These are phyloP conservation scores for Entomortierella beljakovae DNA, from an alignment of 192 early-diverging fungal genomes.

Conservation along the genomic window DNA sequence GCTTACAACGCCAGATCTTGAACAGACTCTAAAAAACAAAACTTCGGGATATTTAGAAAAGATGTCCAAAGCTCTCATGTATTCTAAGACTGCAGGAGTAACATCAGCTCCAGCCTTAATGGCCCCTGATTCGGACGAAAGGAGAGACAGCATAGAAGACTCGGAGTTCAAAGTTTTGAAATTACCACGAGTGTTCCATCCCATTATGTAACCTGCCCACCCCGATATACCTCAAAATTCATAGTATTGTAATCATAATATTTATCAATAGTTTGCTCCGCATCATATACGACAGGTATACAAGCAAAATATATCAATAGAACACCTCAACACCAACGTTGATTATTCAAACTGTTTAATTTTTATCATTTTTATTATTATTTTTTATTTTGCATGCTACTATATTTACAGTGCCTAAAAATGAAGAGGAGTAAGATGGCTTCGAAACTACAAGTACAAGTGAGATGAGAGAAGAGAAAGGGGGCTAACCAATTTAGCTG, in stretches of 20 bases:
- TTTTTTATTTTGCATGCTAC: neutral
- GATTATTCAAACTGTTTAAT: too few species aligned
- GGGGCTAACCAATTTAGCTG: neutral
- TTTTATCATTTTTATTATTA: neutral
- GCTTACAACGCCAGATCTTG: conserved; percentile 1
- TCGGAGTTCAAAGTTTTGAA: neutral
- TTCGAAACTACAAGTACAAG: conserved; percentile 8
- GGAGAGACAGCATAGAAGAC: neutral
- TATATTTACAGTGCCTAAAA: conserved; percentile 21
- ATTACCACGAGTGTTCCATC: conserved; percentile 46
- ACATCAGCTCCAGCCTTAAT: neutral
- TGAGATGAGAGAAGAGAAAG: neutral
- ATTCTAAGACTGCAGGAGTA: neutral
- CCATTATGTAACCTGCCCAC: conserved; percentile 31
- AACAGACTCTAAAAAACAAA: conserved; percentile 29
- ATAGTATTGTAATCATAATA: neutral
- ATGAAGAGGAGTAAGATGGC: neutral
- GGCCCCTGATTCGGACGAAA: neutral
- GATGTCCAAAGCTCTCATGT: conserved; percentile 40
- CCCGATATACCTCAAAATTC: neutral
- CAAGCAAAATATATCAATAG: too few species aligned
- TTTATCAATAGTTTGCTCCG: conserved; percentile 5
- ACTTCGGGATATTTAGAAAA: conserved; percentile 48
- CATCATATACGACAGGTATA: neutral
- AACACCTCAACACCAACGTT: too few species aligned